phyloP scores from a whole-genome alignment of 768 basidiomycete species.

The Galerina marginata region DNA sequence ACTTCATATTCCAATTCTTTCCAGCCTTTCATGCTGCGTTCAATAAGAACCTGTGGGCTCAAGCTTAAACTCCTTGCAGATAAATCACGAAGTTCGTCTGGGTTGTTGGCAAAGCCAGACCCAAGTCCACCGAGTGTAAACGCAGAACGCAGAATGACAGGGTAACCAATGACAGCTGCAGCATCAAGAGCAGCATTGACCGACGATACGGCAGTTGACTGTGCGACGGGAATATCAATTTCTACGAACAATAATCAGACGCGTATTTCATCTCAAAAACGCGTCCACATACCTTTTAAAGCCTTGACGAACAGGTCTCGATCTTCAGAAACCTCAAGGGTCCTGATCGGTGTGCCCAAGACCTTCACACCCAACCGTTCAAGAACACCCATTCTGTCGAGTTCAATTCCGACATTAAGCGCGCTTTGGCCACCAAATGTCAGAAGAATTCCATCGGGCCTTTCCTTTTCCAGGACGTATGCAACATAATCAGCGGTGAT shows the following conservation, averaged over 20 bases:
- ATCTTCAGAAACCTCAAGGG: slow-evolving; percentile 96
- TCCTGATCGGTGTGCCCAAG: slow-evolving; percentile 92
- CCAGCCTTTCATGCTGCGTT: slow-evolving; percentile 99
- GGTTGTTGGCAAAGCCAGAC: slow-evolving; percentile 95
- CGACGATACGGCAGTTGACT: slow-evolving; percentile 95
- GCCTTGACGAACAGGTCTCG: slow-evolving; percentile 96
- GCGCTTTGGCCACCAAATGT: slow-evolving; percentile 99
- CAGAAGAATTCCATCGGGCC: slow-evolving; percentile 95
- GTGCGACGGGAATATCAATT: slow-evolving; percentile 95
- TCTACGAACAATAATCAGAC: slow-evolving; percentile 51
- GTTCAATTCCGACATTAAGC: slow-evolving; percentile 94
- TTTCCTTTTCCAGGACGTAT: slow-evolving; percentile 97
- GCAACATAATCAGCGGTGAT: slow-evolving; percentile 98
- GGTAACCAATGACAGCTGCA: slow-evolving; percentile 92
- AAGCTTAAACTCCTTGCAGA: slow-evolving; percentile 90
- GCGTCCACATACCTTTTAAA: slow-evolving; percentile 74
- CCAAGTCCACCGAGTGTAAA: slow-evolving; percentile 98
- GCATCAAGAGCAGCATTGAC: slow-evolving; percentile 93
- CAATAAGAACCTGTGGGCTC: slow-evolving; percentile 95
- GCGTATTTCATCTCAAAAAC: neutral
- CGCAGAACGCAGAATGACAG: slow-evolving; percentile 95
- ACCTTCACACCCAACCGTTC: slow-evolving; percentile 93
- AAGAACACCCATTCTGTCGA: slow-evolving; percentile 95
- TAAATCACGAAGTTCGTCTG: slow-evolving; percentile 93
- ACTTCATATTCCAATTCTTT: slow-evolving; percentile 99